Percentiles rank a stretch among this genome's conserved stretches.
phyloP scores from a whole-genome alignment of 495 filamentous ascomycete species.

The Sphaerosporella brunnea region DNA sequence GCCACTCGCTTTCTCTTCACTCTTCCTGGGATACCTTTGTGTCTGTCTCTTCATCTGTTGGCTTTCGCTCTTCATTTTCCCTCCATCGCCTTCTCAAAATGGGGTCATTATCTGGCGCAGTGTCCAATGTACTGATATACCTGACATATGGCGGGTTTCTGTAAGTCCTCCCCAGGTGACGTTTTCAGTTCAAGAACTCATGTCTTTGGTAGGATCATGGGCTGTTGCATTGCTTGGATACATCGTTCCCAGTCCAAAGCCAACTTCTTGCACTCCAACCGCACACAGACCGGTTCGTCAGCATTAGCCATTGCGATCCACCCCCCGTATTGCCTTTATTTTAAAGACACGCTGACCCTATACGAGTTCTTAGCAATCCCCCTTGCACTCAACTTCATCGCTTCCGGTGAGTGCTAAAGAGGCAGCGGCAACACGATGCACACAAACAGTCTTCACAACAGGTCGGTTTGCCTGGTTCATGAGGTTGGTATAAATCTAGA shows the following conservation, averaged over 20 bases:
- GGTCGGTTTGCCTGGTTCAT: slow-evolving; percentile 23
- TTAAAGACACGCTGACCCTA: slow-evolving; percentile 19
- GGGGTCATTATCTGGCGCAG: slow-evolving; percentile 13
- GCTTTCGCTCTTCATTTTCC: too few relatives aligned
- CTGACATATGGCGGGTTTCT: slow-evolving; percentile 53
- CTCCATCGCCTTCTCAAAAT: too few relatives aligned
- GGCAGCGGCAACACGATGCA: slow-evolving; percentile 31
- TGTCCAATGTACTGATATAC: slow-evolving; percentile 62
- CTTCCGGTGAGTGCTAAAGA: slow-evolving; percentile 52
- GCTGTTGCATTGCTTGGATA: slow-evolving; percentile 48
- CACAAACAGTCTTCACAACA: slow-evolving; percentile 24
- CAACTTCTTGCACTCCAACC: slow-evolving; percentile 50
- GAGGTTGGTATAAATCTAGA: slow-evolving; percentile 42
- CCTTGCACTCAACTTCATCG: slow-evolving; percentile 64
- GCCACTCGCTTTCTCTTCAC: too few relatives aligned
- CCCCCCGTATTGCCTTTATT: neutral
- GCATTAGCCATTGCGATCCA: neutral
- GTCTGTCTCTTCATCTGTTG: too few relatives aligned
- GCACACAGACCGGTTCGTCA: slow-evolving; percentile 56
- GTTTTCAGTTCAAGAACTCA: too few relatives aligned
- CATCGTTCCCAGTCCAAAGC: slow-evolving; percentile 50
- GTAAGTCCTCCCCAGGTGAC: slow-evolving; percentile 30
- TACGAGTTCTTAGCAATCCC: slow-evolving; percentile 39
- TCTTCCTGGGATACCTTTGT: too few relatives aligned
- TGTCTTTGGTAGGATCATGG: slow-evolving; percentile 43